Conservation (phyloP, 2,329 filamentous ascomycete species). For the Xylaria arbuscula region DNA sequence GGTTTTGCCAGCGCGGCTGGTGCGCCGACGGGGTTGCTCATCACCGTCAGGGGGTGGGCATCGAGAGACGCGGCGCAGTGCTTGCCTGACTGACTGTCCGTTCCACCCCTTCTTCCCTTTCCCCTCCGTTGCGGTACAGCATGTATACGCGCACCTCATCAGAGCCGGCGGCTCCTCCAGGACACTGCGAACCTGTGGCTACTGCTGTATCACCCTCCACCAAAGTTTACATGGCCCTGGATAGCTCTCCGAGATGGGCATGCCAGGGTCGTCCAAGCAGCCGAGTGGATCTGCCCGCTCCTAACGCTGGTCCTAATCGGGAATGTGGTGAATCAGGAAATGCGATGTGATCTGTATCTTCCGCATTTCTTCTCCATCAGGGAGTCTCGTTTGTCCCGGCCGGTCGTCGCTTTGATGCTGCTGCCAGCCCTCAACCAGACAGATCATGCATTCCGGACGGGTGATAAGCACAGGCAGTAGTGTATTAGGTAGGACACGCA, state of each 20-base stretch:
- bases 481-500: constrained; percentile 24
- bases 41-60: neutral
- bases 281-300: constrained; percentile 47
- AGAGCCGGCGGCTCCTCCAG: constrained; percentile 29
- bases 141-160: constrained; percentile 28
- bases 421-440: constrained; percentile 33
- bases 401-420: constrained; percentile 19
- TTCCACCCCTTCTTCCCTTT: neutral
- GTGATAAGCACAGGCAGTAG: constrained; percentile 30
- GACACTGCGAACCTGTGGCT: constrained; percentile 38
- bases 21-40: constrained; percentile 40
- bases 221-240: constrained; percentile 40
- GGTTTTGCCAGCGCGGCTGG: constrained; percentile 42
- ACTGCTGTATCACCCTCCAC: constrained; percentile 47
- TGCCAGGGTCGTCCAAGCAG: constrained; percentile 42
- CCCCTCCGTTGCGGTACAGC: constrained; percentile 20
- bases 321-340: constrained; percentile 48
- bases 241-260: constrained; percentile 45
- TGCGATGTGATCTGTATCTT: constrained; percentile 45
- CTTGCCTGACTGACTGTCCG: constrained; percentile 7
- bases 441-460: constrained; percentile 39
- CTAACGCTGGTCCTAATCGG: constrained; percentile 49
- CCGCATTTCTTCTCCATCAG: constrained; percentile 41
- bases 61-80: constrained; percentile 29
- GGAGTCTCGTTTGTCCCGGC: constrained; percentile 35